Base-by-base conservation (phyloP, 148 eudicot genomes). In the Oxyria digyna region DNA sequence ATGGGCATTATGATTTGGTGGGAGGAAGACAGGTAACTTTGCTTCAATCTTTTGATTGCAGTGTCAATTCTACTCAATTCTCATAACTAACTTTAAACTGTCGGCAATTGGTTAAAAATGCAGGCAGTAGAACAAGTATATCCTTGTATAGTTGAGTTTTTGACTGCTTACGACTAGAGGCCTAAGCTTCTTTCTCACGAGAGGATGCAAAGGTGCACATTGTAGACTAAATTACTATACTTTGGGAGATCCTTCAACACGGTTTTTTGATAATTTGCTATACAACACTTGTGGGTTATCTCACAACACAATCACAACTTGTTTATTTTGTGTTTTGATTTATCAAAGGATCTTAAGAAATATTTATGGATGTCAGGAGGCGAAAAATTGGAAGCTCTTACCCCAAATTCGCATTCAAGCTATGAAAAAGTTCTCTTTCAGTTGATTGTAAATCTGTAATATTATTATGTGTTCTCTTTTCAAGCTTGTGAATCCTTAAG, bases 1-100 rank as follows among this genome's bases (percentile, higher is more conserved):
- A 94, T 79, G 99, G 93, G 70, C 99, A 94, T 78, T 94, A 94
- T 71, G 99, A 94, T 73, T 78, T 94, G 79, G 93, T 94, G 46
- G 97, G 97, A 69, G 97, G 97, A 46, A 81, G 85, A 73, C 50
- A 80, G 90, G 99, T 94, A 83, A 31, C 50, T 65, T 27, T 26
- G 10, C 10, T 67, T 48, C 54, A 33, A 31, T 73, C 20, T 62
- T 67, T 13, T 59, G 31, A 5, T 14, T 13, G n/a, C 38, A 37
- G 9, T 20, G 18, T 37, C 24, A 33, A 10, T 0, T 27, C n/a
- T 10, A 37, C 10, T 66, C 4, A 5, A 11, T 18, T 66, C 27
- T 18, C 12, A 18, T 23, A 18, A 66, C 9, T 18, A 23, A 10
- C 8, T 18, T 18, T 66, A 9, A 64, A 35, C 35, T 33, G 26